Conservation (phyloP, 1,139 yeast species). For the Hemisphaericaspora lyxosophila region DNA sequence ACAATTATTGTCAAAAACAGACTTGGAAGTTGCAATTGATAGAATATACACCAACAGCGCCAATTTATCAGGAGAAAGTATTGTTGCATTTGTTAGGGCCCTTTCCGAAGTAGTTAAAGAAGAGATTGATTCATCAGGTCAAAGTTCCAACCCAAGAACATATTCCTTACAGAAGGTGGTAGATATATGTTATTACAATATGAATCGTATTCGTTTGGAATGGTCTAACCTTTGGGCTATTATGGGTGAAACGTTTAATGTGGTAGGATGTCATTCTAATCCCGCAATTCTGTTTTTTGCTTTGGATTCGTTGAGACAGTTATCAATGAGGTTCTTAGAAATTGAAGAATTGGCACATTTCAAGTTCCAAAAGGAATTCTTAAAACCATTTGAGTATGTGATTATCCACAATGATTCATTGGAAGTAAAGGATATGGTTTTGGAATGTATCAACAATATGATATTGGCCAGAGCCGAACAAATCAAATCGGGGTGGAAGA, state of each 20-base stretch:
- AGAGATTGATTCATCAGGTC: slow-evolving; percentile 88
- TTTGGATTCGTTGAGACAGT: slow-evolving; percentile 87
- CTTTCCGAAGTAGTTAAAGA: slow-evolving; percentile 84
- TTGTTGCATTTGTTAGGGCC: slow-evolving; percentile 83
- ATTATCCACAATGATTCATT: slow-evolving; percentile 64
- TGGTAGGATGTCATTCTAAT: slow-evolving; percentile 79
- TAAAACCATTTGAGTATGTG: slow-evolving; percentile 86
- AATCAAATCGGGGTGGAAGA: slow-evolving; percentile 93
- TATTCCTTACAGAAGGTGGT: slow-evolving; percentile 93
- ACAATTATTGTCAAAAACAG: slow-evolving; percentile 65
- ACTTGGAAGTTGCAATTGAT: slow-evolving; percentile 82
- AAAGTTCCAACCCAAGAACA: slow-evolving; percentile 79
- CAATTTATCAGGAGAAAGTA: slow-evolving; percentile 76
- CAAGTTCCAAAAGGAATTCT: slow-evolving; percentile 91
- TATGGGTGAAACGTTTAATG: slow-evolving; percentile 87
- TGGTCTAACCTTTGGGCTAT: slow-evolving; percentile 96
- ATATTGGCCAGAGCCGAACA: slow-evolving; percentile 70
- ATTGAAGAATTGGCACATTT: slow-evolving; percentile 93
- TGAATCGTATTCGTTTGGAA: slow-evolving; percentile 93
- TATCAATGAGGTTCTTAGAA: slow-evolving; percentile 88
- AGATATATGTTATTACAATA: slow-evolving; percentile 95
- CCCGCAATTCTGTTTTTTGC: slow-evolving; percentile 84
- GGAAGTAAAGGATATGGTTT: slow-evolving; percentile 83
- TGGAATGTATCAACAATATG: slow-evolving; percentile 88
- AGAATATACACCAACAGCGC: slow-evolving; percentile 84